Conservation (phyloP, 2,329 filamentous ascomycete genomes). For the Botrytis fragariae region DNA sequence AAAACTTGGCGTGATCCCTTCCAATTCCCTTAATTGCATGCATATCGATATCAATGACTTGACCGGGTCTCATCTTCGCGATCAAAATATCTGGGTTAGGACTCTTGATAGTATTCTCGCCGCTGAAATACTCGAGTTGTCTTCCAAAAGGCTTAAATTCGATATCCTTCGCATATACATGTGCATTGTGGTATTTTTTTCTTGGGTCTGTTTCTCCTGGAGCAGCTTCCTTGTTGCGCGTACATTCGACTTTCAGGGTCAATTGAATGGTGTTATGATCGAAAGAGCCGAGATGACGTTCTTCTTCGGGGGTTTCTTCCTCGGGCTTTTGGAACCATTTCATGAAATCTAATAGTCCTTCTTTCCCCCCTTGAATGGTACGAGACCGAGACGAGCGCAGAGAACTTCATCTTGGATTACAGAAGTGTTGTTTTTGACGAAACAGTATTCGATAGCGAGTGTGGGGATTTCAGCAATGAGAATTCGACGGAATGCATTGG, state of each 20-base stretch:
- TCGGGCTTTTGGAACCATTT: constrained; percentile 74
- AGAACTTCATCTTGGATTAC: constrained; percentile 98
- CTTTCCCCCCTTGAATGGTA: constrained; percentile 78
- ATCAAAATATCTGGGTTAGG: constrained; percentile 91
- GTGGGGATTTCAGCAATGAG: constrained; percentile 92
- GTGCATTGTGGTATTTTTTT: constrained; percentile 82
- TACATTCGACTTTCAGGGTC: constrained; percentile 74
- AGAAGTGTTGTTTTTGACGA: constrained; percentile 92
- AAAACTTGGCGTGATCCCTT: constrained; percentile 94
- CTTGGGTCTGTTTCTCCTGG: constrained; percentile 74
- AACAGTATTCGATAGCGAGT: constrained; percentile 90
- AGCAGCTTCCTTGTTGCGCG: constrained; percentile 69
- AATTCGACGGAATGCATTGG: constrained; percentile 96
- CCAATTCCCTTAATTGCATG: constrained; percentile 95
- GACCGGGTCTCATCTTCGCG: constrained; percentile 88
- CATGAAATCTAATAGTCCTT: constrained; percentile 74
- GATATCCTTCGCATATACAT: constrained; percentile 77
- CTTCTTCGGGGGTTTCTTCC: constrained; percentile 56
- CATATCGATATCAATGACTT: constrained; percentile 81
- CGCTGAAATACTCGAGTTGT: constrained; percentile 67
- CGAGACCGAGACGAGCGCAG: constrained; percentile 81
- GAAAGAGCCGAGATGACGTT: constrained; percentile 53
- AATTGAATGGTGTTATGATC: constrained; percentile 90
- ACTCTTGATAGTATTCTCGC: constrained; percentile 66
- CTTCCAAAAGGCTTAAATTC: constrained; percentile 72